Evolutionary conservation across 192 early-diverging fungal species (phyloP), one percentile per base, ranked within the genome.

Genomic region (Coemansia sp.): DNA sequence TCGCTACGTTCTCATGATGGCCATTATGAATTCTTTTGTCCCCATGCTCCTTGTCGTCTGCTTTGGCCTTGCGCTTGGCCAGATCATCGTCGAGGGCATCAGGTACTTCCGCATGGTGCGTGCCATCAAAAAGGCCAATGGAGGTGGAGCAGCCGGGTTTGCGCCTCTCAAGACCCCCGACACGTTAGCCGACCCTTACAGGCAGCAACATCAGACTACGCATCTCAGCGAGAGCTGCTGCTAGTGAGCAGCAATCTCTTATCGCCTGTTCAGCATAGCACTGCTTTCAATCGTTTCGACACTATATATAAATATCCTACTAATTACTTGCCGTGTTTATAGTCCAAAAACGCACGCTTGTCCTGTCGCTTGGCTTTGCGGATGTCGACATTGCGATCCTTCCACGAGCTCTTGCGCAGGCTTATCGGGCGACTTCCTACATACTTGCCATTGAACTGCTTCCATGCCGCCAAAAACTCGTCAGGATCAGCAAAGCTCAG

Each of bases 391-490:
- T 90, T 95, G 55, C 95, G 88, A 34, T 96, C 93, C 61, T 93
- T 90, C 95, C 95, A 97, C 29, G 78, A 93, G 65, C 93, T 95
- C 72, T 97, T 96, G 38, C 94, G 88, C 42, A 98, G 87, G 70
- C 94, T 96, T 65, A 98, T 94, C 4, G 96, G 96, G 48, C 95
- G 78, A 67, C 93, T 95, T 32, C 96, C 96, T 5, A 98, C 91
- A 75, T 97, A 98, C 82, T 98, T 98, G 46, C 95, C 95, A 76
- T 98, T 92, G 90, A 97, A 95, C 83, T 98, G 95, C 61, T 87
- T 90, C 93, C 93, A 91, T 6, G 96, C 96, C 32, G 87, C 88
- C 15, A 95, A 89, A 85, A 94, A 98, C 76, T 95, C 96, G 74
- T 93, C 88, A 15, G 94, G 87, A 70, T 95, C 89, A 51, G 89